Base-by-base conservation (phyloP, 495 filamentous ascomycete genomes). In the Darksidea phi region DNA sequence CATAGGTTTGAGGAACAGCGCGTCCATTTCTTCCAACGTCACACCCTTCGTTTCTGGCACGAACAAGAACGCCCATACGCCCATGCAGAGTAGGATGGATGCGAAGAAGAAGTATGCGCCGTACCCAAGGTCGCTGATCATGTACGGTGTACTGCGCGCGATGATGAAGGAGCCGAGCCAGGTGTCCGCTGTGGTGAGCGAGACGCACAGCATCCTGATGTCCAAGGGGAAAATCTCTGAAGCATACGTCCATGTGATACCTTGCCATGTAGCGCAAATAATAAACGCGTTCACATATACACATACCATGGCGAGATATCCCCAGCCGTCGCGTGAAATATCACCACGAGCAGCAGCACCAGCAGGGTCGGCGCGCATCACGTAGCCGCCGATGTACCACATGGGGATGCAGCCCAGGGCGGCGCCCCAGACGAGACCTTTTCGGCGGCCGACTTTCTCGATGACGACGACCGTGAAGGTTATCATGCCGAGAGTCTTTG, bases 81-180 rank as follows among this genome's bases (percentile, higher is more conserved):
- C 71, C 6, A 79, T 73, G 3, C 84, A 72, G 12, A 82, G 47
- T 76, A 58, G 81, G 71, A 21, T 84, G 76, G 0, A 84, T 67
- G 1, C 79, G 81, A 1, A 80, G 80, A 1, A 79, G 82, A 59
- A 81, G 78, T 1, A 82, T 68, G 18, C 77, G 75, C 75, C 77
- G 32, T 20, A 53, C 24, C 15, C 45, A 53, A 43, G 7, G 18
- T 41, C 1, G 2, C 28, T 20, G 42, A 57, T 15, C 50, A 51
- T 25, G 58, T 65, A 28, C 53, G 41, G 41, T 13, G 59, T 17
- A 63, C 59, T 36, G 48, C 25, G 52, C 28, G 49, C 55, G 47
- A 82, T 80, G 41, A 84, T 79, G 61, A 83, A 83, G 63, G 82
- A 83, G 60, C 79, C 81, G 0, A 82, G 57, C 80, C 81, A 84